Conservation (phyloP, 176 grass and related monocot genomes). For the Musa itinerans region DNA sequence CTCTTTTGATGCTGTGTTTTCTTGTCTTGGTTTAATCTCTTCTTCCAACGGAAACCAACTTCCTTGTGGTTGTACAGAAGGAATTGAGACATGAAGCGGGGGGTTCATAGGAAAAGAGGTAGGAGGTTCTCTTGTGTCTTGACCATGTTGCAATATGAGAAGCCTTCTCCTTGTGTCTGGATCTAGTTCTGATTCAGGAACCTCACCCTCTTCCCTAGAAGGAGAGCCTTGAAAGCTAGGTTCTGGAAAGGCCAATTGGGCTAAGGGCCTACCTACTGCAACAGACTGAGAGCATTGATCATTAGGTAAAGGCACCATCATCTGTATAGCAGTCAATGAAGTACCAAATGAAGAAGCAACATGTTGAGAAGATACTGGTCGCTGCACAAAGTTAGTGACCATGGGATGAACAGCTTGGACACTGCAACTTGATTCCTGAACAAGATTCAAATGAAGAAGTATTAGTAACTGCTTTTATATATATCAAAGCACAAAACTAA, state of each 20-base stretch:
- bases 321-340: constrained; percentile 24
- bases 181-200: constrained; percentile 84
- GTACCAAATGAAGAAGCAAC: constrained; percentile 29
- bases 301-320: constrained; percentile 38
- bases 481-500: not conserved
- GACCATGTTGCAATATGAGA: constrained; percentile 92
- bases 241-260: constrained; percentile 37
- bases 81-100: constrained; percentile 36
- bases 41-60: constrained; percentile 42
- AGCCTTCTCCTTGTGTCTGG: constrained; percentile 84
- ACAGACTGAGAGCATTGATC: constrained; percentile 29
- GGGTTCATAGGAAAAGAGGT: constrained; percentile 27
- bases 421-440: constrained; percentile 56
- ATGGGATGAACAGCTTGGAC: constrained; percentile 37
- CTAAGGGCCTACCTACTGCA: constrained; percentile 39
- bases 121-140: constrained; percentile 60
- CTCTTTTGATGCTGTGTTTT: constrained; percentile 28
- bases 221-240: constrained; percentile 48
- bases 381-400: constrained; percentile 34
- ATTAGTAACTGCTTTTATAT: not conserved
- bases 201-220: constrained; percentile 80
- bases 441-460: not conserved
- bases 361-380: constrained; percentile 30
- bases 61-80: constrained; percentile 42
- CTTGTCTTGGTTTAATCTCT: constrained; percentile 34